A percentile compares a stretch with the other conserved stretches of the same genome.
phyloP scores from a whole-genome alignment of 768 basidiomycete species.

The Psilocybe azurescens region DNA sequence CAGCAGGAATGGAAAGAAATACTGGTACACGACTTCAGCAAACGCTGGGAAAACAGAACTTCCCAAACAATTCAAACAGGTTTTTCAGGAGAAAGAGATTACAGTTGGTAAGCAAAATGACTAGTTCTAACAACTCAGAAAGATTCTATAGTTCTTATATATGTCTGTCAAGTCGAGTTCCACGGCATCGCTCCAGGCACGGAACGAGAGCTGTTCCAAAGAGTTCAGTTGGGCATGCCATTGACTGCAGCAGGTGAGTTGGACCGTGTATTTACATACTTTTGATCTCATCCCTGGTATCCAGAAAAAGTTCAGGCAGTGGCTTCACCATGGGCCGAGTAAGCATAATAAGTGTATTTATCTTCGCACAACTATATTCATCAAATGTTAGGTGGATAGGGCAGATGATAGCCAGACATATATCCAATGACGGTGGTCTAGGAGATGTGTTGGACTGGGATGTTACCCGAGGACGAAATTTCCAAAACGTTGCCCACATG shows the following conservation, averaged over 20 bases:
- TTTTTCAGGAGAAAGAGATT: slow-evolving; percentile 61
- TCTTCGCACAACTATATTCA: too few species aligned
- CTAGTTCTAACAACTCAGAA: background rate
- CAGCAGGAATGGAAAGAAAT: slow-evolving; percentile 60
- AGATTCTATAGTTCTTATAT: background rate
- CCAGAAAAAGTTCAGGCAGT: slow-evolving; percentile 84
- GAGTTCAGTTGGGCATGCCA: slow-evolving; percentile 81
- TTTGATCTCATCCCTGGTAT: background rate
- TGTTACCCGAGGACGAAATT: slow-evolving; percentile 73
- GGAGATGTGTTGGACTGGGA: slow-evolving; percentile 63
- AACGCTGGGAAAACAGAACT: slow-evolving; percentile 53
- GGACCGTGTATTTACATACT: background rate
- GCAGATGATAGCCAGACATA: slow-evolving; percentile 59
- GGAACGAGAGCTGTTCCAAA: slow-evolving; percentile 83
- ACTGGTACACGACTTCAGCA: slow-evolving; percentile 62
- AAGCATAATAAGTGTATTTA: slow-evolving; percentile 15
- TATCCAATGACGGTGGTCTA: slow-evolving; percentile 65
- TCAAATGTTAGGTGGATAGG: slow-evolving; percentile 55
- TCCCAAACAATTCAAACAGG: slow-evolving; percentile 53
- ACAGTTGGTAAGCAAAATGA: slow-evolving; percentile 61
- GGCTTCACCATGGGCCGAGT: slow-evolving; percentile 68
- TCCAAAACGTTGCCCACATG: slow-evolving; percentile 74
- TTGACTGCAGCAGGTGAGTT: slow-evolving; percentile 71
- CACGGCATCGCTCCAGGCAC: slow-evolving; percentile 51
- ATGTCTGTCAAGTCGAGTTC: slow-evolving; percentile 65